Base-by-base conservation (phyloP, 768 basidiomycete species). In the Asterophora parasitica region DNA sequence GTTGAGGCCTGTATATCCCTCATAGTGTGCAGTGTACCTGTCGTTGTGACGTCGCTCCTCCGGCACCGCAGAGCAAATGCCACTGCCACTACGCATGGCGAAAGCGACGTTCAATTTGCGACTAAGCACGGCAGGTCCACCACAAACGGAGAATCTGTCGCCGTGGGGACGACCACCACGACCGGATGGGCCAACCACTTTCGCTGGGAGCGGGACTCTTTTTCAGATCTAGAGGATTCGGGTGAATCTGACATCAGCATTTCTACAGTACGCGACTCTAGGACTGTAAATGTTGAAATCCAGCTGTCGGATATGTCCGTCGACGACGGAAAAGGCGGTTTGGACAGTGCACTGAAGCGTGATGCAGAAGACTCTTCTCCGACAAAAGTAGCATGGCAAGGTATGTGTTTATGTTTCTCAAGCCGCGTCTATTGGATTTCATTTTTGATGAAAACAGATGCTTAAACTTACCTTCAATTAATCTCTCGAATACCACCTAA, bases 1-100 rank as follows among this genome's bases (percentile, higher is more conserved):
- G 62, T 76, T 15, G 78, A 79, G 66, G 65, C 65, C 47, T 56
- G 57, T 44, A 52, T 66, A 19, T 68, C 69, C 11, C 59, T 73
- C 1, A 62, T 70, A 23, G 71, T 73, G 7, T 68, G 66, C 53
- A 72, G 69, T 42, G 53, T 72, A 17, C 71, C 73, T 0, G 64
- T 72, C 11, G 58, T 72, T 28, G 56, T 66, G 3, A 66, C 70
- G n/a, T 49, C 64, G 2, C 23, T 62, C 28, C 44, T 67, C 23
- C 56, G 47, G 37, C 20, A 7, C 27, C 44, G 15, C 9, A 36
- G 13, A 15, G 32, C 33, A 12, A 45, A 40, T 15, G 36, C 28
- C 23, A 17, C n/a, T n/a, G n/a, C n/a, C n/a, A n/a, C n/a, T n/a
- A n/a, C 36, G 11, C 13, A 40, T 5, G 26, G 34, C 26, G 15